These are phyloP conservation scores for Epichloe coenophiala DNA, from an alignment of 2,329 filamentous ascomycete genomes.

Conservation along the genomic window DNA sequence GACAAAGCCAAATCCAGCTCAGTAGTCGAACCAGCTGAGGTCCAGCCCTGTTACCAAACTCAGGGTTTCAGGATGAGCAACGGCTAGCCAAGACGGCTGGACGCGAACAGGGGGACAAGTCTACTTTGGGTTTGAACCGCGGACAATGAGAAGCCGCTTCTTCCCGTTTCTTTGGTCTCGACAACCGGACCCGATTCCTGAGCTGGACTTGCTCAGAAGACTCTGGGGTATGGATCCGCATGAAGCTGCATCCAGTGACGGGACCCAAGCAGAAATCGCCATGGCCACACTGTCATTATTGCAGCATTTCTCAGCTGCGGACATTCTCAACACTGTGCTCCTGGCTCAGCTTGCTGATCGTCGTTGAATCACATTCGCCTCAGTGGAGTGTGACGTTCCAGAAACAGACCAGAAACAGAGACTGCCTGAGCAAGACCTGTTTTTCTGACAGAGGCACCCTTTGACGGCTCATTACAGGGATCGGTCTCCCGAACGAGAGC, in stretches of 20 bases:
- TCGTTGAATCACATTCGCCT: background rate
- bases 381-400: constrained; percentile 3
- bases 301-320: background rate
- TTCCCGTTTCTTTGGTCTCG: background rate
- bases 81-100: background rate
- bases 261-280: background rate
- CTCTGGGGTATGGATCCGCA: background rate
- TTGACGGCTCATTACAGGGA: too few species aligned
- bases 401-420: background rate
- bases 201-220: background rate
- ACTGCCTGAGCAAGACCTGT: background rate
- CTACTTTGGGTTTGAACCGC: too few species aligned
- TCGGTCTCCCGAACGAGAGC: too few species aligned
- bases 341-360: background rate
- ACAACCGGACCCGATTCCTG: constrained; percentile 1
- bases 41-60: background rate
- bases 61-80: background rate
- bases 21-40: background rate
- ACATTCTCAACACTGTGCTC: background rate
- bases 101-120: background rate
- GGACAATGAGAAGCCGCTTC: too few species aligned
- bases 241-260: background rate
- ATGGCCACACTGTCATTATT: background rate
- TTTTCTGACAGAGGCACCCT: too few species aligned
- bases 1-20: background rate